phyloP scores from a whole-genome alignment of 257 asterid species.

The Solanum corneliomulleri region DNA sequence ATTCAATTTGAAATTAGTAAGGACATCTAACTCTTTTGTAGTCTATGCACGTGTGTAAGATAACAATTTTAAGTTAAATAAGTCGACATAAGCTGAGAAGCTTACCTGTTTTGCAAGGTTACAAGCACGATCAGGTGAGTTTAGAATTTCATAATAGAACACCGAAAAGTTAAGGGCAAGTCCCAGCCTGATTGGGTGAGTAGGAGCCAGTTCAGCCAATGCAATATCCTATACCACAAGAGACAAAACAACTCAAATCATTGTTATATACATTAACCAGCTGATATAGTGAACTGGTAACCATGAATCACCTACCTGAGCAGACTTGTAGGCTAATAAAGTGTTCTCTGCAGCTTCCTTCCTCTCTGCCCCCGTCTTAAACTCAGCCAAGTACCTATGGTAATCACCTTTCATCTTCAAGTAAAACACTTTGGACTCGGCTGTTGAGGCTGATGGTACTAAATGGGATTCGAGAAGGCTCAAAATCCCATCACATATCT shows the following conservation, averaged over 20 bases:
- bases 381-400: constrained; percentile 15
- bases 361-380: constrained; percentile 9
- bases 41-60: neutral
- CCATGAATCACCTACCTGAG: constrained; percentile 1
- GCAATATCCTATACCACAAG: constrained; percentile 7
- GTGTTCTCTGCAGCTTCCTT: constrained; percentile 13
- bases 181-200: constrained; percentile 15
- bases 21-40: neutral
- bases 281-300: neutral
- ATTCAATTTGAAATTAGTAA: neutral
- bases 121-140: constrained; percentile 14
- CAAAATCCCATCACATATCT: constrained; percentile 14
- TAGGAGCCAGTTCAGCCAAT: constrained; percentile 11
- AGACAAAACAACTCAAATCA: neutral
- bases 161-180: constrained; percentile 18
- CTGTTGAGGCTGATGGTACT: constrained; percentile 8
- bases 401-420: constrained; percentile 20
- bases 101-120: constrained; percentile 10
- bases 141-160: constrained; percentile 10
- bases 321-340: constrained; percentile 11
- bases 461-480: constrained; percentile 13
- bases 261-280: neutral
- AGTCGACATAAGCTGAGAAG: neutral
- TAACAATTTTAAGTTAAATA: neutral
- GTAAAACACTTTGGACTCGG: constrained; percentile 13